Base-by-base conservation (phyloP, 1,284 basidiomycete genomes). In the Ceratobasidium sp. region DNA sequence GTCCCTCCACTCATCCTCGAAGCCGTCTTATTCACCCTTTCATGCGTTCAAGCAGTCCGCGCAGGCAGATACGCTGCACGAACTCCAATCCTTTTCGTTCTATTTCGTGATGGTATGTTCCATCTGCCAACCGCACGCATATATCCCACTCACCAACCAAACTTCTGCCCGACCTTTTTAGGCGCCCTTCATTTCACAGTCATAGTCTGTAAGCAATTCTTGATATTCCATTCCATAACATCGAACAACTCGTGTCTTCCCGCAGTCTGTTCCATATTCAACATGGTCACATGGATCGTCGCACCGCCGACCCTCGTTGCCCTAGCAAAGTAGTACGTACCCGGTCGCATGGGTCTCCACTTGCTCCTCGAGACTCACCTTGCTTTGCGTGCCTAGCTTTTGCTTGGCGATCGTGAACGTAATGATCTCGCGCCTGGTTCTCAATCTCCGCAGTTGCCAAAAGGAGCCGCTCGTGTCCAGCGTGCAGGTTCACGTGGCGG, bases 91-190 rank as follows among this genome's bases (percentile, higher is more conserved):
- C 37, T 74, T 19, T 39, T 41, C 27, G 31, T 76, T 13, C 51
- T 76, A 14, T 69, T 61, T 39, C 72, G 75, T 48, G 75, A 76
- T 74, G 75, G 75, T 76, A 64, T 29, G 75, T 68, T 6, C 34
- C 27, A n/a, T 19, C 9, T 16, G 4, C 54, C 29, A 24, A 29
- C 46, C 29, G 8, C 41, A 29, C 2, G 43, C 27, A 34, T 24
- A 1, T 27, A 34, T 41, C n/a, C n/a, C n/a, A 53, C 51, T 5
- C 29, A 68, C 27, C 56, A n/a, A 53, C 48, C 24, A 39, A 48
- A 37, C 7, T 61, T 53, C 16, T 53, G 16, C 37, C 54, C 58
- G 37, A 37, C 41, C 24, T 34, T 62, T 48, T 34, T 41, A 76
- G 75, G 75, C n/a, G 65, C 74, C 27, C 19, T 76, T 43, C 74